Evolutionary conservation across 129 eudicot species (phyloP).

Genomic region (Tagetes patula): DNA sequence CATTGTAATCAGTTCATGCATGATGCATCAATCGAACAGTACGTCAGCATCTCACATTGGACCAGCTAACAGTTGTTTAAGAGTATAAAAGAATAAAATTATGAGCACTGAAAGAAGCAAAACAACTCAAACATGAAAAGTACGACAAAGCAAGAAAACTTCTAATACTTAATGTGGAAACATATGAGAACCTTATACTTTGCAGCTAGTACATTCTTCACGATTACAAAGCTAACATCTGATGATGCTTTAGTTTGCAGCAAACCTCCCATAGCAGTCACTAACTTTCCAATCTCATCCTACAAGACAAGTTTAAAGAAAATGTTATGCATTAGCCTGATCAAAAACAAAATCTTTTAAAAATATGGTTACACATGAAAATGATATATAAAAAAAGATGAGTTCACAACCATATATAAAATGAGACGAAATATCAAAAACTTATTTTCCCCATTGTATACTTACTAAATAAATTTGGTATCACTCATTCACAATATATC

Average conservation of each 20-base stretch:
- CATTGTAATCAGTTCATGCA: conserved; percentile 14
- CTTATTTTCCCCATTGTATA: conserved; percentile 17
- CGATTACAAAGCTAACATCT: conserved; percentile 88
- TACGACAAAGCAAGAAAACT: conserved; percentile 5
- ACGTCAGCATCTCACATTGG: background rate
- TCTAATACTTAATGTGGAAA: conserved; percentile 8
- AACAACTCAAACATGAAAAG: conserved; percentile 7
- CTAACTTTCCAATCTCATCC: conserved; percentile 71
- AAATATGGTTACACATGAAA: background rate
- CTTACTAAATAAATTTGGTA: background rate
- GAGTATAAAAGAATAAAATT: background rate
- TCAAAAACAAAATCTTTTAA: background rate
- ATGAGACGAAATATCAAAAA: conserved; percentile 20
- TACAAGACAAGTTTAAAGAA: conserved; percentile 34
- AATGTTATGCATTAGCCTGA: background rate
- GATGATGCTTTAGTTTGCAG: conserved; percentile 60
- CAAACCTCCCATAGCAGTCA: conserved; percentile 87
- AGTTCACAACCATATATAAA: conserved; percentile 15
- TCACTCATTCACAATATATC: background rate
- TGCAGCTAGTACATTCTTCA: conserved; percentile 75
- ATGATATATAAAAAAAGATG: background rate
- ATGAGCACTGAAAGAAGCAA: background rate
- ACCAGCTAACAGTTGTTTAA: conserved; percentile 11
- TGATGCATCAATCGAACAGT: conserved; percentile 16
- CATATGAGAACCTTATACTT: conserved; percentile 67